Percentiles rank a stretch among this genome's conserved stretches.
Conservation (phyloP, 2,329 filamentous ascomycete genomes). For the Sclerotinia borealis region DNA sequence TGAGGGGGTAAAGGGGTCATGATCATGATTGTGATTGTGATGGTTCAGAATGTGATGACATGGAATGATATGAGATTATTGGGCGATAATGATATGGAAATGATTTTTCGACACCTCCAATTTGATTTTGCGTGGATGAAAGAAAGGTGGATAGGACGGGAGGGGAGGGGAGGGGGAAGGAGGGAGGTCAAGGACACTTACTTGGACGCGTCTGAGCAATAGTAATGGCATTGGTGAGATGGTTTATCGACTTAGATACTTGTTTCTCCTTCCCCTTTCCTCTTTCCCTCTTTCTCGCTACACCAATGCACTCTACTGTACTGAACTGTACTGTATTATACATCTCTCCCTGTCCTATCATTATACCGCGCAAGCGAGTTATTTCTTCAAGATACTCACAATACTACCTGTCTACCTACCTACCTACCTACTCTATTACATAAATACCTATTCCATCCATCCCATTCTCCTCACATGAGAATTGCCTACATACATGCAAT, state of each 20-base stretch:
- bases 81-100: not conserved
- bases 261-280: not conserved
- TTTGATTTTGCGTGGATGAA: no score
- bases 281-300: no score
- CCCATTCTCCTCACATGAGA: no score
- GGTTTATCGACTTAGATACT: not conserved
- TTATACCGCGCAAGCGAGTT: not conserved
- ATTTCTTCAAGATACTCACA: not conserved
- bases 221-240: not conserved
- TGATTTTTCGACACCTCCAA: not conserved
- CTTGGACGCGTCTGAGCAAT: not conserved
- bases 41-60: not conserved
- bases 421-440: no score
- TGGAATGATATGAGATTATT: not conserved
- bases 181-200: not conserved
- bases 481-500: no score
- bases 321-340: not conserved
- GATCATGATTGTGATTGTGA: not conserved
- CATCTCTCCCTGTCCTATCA: not conserved
- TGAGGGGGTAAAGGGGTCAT: constrained; percentile 3
- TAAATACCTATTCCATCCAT: no score
- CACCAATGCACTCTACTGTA: not conserved
- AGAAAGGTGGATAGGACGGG: no score
- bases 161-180: not conserved
- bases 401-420: no score